Conservation (phyloP, 2,329 filamentous ascomycete genomes). For the Alternaria angustiovoidea region DNA sequence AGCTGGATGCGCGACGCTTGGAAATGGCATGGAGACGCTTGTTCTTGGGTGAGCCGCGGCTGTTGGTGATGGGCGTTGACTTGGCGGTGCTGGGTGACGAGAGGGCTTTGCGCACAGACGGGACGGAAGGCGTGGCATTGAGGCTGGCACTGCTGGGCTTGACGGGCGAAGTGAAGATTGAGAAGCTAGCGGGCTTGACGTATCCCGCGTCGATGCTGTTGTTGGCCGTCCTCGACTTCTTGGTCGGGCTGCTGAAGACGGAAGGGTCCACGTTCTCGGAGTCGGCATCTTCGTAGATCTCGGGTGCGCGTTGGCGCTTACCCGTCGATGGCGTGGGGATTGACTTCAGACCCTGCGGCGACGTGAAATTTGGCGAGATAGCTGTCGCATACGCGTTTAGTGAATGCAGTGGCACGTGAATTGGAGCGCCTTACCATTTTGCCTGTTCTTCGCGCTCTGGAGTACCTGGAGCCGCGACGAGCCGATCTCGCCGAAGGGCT, state of each 20-base stretch:
- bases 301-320: constrained; percentile 57
- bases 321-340: constrained; percentile 40
- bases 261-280: constrained; percentile 67
- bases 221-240: constrained; percentile 58
- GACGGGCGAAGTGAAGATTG: constrained; percentile 43
- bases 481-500: constrained; percentile 79
- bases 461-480: constrained; percentile 73
- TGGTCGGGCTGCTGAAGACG: constrained; percentile 59
- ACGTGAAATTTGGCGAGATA: constrained; percentile 43
- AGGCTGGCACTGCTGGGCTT: constrained; percentile 32
- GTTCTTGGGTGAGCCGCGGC: constrained; percentile 79
- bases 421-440: constrained; percentile 62
- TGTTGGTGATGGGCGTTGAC: constrained; percentile 53
- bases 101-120: constrained; percentile 50
- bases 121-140: constrained; percentile 37
- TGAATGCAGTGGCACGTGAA: constrained; percentile 3
- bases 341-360: constrained; percentile 39
- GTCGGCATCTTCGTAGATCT: constrained; percentile 59
- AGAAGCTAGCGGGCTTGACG: constrained; percentile 53
- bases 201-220: constrained; percentile 35
- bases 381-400: constrained; percentile 41
- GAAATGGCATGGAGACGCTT: constrained; percentile 75
- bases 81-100: constrained; percentile 54
- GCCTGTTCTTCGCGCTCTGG: constrained; percentile 79
- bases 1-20: constrained; percentile 68